Evolutionary conservation across 257 asterid species (phyloP), one percentile per base, ranked within the genome.

Genomic region (Leonotis leonurus): DNA sequence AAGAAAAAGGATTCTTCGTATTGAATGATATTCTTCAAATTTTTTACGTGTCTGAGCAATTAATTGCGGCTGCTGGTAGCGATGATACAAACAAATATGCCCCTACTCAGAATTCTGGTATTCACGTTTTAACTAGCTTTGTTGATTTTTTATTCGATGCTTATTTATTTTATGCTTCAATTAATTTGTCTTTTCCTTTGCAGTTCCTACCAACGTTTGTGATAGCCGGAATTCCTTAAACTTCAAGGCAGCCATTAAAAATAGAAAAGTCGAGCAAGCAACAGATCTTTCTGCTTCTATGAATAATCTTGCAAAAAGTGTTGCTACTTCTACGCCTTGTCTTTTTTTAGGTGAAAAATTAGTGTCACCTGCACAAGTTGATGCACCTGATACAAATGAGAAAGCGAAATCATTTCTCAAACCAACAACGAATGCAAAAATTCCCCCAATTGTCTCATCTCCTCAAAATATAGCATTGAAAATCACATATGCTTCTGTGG

Each of bases 401-500:
- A 57, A 64, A 68, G 44, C 1, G 25, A 10, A 3, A 11, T 9
- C 49, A 21, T 33, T n/a, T 21, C 45, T 44, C 40, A 45, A 25
- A 59, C 35, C 59, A 6, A 36, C 52, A 24, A 8, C 16, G 9
- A 16, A 12, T 26, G 56, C 44, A 30, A 43, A 45, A 20, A 65
- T 35, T 24, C 50, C 56, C 10, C 17, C 73, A 6, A 52, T 30
- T 26, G 48, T 27, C 53, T 57, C 56, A 8, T 41, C 55, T 0
- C 48, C 68, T 26, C n/a, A 68, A 24, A 67, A 21, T 26, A 62
- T 52, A 14, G 25, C 55, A 27, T 54, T 9, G 9, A 87, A 82
- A 50, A 13, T 48, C 40, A 70, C 83, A 53, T 87, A 85, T 61
- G 93, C 90, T 62, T 79, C 90, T 14, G 52, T 85, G 86, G 95